A percentile compares a stretch with the other conserved stretches of the same genome.
phyloP scores from a whole-genome alignment of 139 green algal genomes.

The Pleodorina starrii region DNA sequence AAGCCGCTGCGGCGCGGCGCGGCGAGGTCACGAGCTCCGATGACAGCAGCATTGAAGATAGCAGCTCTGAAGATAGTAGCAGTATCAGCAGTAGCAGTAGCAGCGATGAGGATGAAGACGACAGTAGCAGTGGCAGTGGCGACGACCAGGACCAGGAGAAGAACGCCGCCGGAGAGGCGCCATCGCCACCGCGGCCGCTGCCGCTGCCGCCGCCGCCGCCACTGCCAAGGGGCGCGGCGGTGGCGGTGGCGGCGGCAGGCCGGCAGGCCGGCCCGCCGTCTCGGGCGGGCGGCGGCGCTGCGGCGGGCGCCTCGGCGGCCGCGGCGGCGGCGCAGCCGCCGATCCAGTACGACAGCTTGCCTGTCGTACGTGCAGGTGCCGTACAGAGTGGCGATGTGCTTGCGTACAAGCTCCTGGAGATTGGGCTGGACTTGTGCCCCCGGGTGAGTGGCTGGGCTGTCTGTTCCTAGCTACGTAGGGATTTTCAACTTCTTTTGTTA shows the following conservation, averaged over 20 bases:
- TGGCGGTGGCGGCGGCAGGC: neutral
- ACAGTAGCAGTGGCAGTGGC: slow-evolving; percentile 18
- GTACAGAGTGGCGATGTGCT: slow-evolving; percentile 20
- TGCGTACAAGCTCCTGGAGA: slow-evolving; percentile 41
- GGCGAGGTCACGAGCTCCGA: too few species aligned
- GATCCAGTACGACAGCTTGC: neutral
- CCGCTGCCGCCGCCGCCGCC: too few species aligned
- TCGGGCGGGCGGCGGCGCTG: neutral
- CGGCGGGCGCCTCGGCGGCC: neutral
- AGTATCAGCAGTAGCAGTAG: slow-evolving; percentile 21
- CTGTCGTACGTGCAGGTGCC: neutral
- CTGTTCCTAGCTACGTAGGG: too few species aligned
- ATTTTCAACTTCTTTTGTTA: too few species aligned
- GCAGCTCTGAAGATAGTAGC: neutral
- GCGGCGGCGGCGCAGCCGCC: neutral
- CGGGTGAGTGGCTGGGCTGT: neutral
- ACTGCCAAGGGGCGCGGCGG: too few species aligned
- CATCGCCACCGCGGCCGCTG: too few species aligned
- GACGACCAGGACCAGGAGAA: neutral
- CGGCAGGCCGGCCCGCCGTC: neutral
- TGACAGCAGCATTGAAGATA: neutral
- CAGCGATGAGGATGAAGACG: slow-evolving; percentile 10
- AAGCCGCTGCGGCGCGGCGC: neutral
- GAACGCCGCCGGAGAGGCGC: neutral
- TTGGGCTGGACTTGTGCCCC: slow-evolving; percentile 32